Evolutionary conservation across 352 stramenopile species (phyloP).

Genomic region (Peronosclerospora sorghi): DNA sequence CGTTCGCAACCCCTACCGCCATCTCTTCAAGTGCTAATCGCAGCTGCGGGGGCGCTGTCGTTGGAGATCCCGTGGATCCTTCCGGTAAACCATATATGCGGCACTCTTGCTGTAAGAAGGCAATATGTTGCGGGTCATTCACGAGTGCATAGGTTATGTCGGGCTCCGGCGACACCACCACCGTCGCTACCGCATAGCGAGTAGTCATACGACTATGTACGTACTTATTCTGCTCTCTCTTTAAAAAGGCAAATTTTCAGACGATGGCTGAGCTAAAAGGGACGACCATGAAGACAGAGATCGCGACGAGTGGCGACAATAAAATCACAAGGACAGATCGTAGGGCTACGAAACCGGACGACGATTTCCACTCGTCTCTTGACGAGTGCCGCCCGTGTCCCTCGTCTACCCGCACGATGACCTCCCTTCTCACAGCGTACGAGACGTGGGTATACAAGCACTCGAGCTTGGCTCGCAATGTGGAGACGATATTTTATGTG

Average conservation of each 20-base stretch:
- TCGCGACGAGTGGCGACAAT: slow-evolving; percentile 8
- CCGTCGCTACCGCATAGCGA: slow-evolving; percentile 1
- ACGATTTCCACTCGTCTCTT: not conserved
- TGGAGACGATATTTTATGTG: slow-evolving; percentile 73
- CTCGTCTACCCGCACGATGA: slow-evolving; percentile 2
- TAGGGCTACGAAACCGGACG: slow-evolving; percentile 2
- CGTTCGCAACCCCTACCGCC: slow-evolving; percentile 22
- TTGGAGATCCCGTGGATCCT: not conserved
- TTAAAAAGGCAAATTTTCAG: too few species aligned
- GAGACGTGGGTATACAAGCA: slow-evolving; percentile 56
- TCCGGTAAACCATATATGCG: slow-evolving; percentile 20
- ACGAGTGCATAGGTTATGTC: slow-evolving; percentile 22
- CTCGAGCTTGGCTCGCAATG: slow-evolving; percentile 49
- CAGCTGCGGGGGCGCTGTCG: slow-evolving; percentile 5
- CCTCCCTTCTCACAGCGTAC: slow-evolving; percentile 36
- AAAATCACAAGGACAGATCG: slow-evolving; percentile 1
- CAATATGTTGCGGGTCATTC: slow-evolving; percentile 5
- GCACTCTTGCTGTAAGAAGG: slow-evolving; percentile 12
- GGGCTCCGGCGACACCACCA: slow-evolving; percentile 3
- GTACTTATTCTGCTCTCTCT: too few species aligned
- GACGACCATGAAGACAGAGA: slow-evolving; percentile 11
- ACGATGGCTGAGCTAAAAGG: slow-evolving; percentile 13
- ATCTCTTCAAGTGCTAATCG: slow-evolving; percentile 44
- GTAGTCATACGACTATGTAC: too few species aligned
- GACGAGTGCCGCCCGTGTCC: not conserved